Evolutionary conservation across 495 filamentous ascomycete genomes (phyloP).

Genomic region (Talaromyces trachyspermus): DNA sequence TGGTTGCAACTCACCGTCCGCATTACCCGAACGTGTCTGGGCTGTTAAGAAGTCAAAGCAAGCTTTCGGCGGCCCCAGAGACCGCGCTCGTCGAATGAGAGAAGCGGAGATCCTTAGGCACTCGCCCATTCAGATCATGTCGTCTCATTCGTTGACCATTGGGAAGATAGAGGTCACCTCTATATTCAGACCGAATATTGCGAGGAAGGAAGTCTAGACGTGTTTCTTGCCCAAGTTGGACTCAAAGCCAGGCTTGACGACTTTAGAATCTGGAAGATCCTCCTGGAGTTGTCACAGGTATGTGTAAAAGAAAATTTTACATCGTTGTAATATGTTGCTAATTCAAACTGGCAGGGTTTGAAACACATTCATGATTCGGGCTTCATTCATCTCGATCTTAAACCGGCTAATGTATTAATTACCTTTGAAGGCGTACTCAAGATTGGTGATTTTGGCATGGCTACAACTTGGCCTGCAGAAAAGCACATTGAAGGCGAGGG

Average conservation of each 20-base stretch:
- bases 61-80: constrained; percentile 63
- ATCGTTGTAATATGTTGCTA: no score
- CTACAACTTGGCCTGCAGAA: constrained; percentile 68
- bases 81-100: constrained; percentile 68
- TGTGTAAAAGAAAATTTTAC: constrained; percentile 19
- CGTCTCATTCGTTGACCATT: constrained; percentile 69
- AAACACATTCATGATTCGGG: constrained; percentile 80
- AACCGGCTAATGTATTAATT: constrained; percentile 90
- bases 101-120: constrained; percentile 71
- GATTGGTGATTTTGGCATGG: constrained; percentile 94
- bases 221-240: constrained; percentile 72
- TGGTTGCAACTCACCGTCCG: constrained; percentile 32
- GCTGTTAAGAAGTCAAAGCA: constrained; percentile 90
- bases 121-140: constrained; percentile 74
- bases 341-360: constrained; percentile 56
- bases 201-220: constrained; percentile 81
- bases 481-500: constrained; percentile 80
- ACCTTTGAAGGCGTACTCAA: constrained; percentile 87
- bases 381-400: constrained; percentile 90
- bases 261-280: constrained; percentile 96
- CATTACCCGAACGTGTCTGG: constrained; percentile 53
- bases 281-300: constrained; percentile 75
- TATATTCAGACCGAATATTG: constrained; percentile 98
- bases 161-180: constrained; percentile 74
- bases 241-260: constrained; percentile 83